Conservation (phyloP, 257 asterid genomes). For the Cordia subcordata region DNA sequence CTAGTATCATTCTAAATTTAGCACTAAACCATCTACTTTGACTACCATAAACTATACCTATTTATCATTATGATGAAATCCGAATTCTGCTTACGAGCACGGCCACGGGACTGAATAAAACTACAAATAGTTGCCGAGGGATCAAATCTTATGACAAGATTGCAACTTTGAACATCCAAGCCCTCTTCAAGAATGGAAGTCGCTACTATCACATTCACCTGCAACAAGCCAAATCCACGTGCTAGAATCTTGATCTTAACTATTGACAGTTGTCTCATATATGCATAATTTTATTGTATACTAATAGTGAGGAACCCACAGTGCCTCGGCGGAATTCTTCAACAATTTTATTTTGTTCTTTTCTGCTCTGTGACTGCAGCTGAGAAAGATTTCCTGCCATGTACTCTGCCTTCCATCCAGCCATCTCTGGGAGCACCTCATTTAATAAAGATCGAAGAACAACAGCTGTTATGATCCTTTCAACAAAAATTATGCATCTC, state of each 20-base stretch:
- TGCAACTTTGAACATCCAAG: constrained; percentile 90
- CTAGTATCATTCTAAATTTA: no score
- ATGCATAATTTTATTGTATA: not conserved
- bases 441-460: constrained; percentile 53
- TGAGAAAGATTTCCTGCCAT: constrained; percentile 53
- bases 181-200: constrained; percentile 96
- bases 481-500: constrained; percentile 83
- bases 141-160: constrained; percentile 87
- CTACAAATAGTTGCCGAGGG: constrained; percentile 73
- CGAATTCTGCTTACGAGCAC: constrained; percentile 89
- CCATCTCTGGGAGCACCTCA: constrained; percentile 48
- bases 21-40: no score
- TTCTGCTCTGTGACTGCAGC: constrained; percentile 57
- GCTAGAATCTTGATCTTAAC: not conserved
- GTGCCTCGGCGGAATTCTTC: constrained; percentile 50
- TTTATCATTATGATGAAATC: constrained; percentile 67
- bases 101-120: constrained; percentile 97
- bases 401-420: constrained; percentile 68
- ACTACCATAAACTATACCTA: constrained; percentile 30
- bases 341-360: constrained; percentile 49
- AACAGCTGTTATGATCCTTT: constrained; percentile 71
- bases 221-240: constrained; percentile 11
- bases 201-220: constrained; percentile 80
- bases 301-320: constrained; percentile 23
- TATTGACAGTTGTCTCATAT: no score